Conservation (phyloP, 768 basidiomycete species). For the Naganishia vishniacii region DNA sequence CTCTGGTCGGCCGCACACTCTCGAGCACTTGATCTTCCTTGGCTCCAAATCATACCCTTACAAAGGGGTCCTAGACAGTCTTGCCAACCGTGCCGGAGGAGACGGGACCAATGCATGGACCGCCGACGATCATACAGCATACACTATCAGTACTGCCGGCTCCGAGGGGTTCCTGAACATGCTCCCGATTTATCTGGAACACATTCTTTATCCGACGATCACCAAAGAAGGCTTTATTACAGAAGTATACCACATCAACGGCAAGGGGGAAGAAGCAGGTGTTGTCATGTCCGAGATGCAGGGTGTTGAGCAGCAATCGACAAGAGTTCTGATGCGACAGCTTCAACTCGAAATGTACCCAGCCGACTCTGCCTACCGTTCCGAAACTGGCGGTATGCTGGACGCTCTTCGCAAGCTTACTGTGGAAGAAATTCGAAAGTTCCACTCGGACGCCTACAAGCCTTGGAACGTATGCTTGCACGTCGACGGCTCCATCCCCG, state of each 20-base stretch:
- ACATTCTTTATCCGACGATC: constrained; percentile 92
- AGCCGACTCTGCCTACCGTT: constrained; percentile 76
- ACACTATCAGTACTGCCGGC: constrained; percentile 92
- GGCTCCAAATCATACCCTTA: constrained; percentile 92
- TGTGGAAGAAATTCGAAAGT: constrained; percentile 83
- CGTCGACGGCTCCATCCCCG: constrained; percentile 75
- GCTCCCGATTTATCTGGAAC: constrained; percentile 73
- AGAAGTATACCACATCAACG: constrained; percentile 87
- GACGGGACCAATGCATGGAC: constrained; percentile 82
- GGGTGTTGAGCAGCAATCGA: constrained; percentile 62
- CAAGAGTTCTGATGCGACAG: constrained; percentile 50
- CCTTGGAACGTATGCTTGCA: constrained; percentile 84
- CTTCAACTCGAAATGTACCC: constrained; percentile 76
- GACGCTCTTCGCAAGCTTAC: constrained; percentile 76
- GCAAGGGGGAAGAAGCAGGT: constrained; percentile 82
- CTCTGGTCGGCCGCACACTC: constrained; percentile 87
- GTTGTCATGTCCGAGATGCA: constrained; percentile 68
- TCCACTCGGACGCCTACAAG: constrained; percentile 82
- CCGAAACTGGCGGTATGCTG: constrained; percentile 96
- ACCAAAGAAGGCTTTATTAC: constrained; percentile 75
- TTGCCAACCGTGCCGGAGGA: constrained; percentile 75
- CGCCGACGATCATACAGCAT: constrained; percentile 70
- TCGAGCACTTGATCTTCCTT: constrained; percentile 93
- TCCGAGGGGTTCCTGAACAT: constrained; percentile 64
- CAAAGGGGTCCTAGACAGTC: constrained; percentile 89